These are phyloP conservation scores for Populus deltoides DNA, from an alignment of 345 rosid species.

Conservation along the genomic window DNA sequence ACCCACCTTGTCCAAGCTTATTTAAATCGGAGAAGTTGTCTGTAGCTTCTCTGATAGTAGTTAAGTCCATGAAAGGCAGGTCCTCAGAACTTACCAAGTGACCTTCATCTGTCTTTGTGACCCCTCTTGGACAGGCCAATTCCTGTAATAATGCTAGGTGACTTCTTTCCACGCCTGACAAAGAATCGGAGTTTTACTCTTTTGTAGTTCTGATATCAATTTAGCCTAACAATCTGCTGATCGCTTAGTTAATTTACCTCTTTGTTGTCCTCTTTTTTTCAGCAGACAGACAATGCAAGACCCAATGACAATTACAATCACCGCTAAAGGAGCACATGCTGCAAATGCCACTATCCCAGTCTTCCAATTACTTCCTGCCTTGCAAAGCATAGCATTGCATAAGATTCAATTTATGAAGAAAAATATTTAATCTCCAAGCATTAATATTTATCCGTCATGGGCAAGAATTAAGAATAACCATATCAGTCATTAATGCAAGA, in stretches of 20 bases:
- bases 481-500: neutral
- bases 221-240: neutral
- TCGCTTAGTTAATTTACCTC: slow-evolving; percentile 16
- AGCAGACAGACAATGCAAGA: slow-evolving; percentile 1
- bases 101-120: slow-evolving; percentile 18
- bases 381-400: neutral
- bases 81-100: slow-evolving; percentile 30
- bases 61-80: neutral
- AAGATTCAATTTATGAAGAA: neutral
- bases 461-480: too few species aligned
- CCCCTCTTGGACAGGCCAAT: slow-evolving; percentile 21
- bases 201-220: neutral
- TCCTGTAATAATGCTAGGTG: slow-evolving; percentile 17
- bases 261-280: slow-evolving; percentile 12
- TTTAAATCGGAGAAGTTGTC: slow-evolving; percentile 8
- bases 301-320: slow-evolving; percentile 19
- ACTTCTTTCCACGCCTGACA: slow-evolving; percentile 27
- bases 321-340: neutral
- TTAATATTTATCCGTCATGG: too few species aligned
- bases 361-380: slow-evolving; percentile 32
- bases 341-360: slow-evolving; percentile 13
- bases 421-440: neutral
- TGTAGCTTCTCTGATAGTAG: slow-evolving; percentile 7
- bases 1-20: slow-evolving; percentile 21
- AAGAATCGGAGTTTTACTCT: neutral